These are phyloP conservation scores for Phyllosticta ampelicida DNA, from an alignment of 2,329 filamentous ascomycete genomes.

Conservation along the genomic window DNA sequence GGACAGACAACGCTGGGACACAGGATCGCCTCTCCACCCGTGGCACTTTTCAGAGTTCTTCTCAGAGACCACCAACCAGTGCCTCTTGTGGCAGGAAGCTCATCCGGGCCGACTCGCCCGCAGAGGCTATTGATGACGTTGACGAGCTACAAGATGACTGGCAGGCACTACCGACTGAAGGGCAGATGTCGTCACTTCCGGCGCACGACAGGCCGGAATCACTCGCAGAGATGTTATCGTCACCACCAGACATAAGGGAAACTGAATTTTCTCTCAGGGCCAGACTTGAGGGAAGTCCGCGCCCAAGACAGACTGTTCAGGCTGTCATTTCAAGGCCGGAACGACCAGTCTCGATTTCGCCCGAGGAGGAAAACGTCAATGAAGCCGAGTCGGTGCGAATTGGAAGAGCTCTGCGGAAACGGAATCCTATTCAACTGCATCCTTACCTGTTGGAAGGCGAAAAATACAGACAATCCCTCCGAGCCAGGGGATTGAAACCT, in stretches of 20 bases:
- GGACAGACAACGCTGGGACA: not conserved
- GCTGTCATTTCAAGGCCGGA: not conserved
- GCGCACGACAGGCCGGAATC: constrained; percentile 1
- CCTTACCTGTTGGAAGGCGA: constrained; percentile 37
- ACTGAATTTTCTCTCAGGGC: not conserved
- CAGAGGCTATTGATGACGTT: not conserved
- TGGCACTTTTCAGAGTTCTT: not conserved
- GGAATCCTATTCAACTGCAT: constrained; percentile 39
- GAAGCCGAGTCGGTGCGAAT: constrained; percentile 1
- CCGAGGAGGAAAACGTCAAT: not conserved
- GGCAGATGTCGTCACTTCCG: not conserved
- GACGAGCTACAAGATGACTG: constrained; percentile 9
- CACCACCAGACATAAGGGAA: not conserved
- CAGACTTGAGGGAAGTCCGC: not conserved
- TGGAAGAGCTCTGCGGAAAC: constrained; percentile 28
- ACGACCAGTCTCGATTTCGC: not conserved
- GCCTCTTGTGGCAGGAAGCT: not conserved
- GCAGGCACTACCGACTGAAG: not conserved
- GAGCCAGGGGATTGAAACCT: constrained; percentile 34
- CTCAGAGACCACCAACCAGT: not conserved
- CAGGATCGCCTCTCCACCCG: not conserved
- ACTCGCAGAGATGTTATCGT: not conserved
- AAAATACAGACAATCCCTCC: constrained; percentile 32
- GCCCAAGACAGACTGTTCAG: not conserved
- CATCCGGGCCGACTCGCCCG: not conserved